Evolutionary conservation across 2,329 filamentous ascomycete genomes (phyloP).

Genomic region (Diaporthe destruens): DNA sequence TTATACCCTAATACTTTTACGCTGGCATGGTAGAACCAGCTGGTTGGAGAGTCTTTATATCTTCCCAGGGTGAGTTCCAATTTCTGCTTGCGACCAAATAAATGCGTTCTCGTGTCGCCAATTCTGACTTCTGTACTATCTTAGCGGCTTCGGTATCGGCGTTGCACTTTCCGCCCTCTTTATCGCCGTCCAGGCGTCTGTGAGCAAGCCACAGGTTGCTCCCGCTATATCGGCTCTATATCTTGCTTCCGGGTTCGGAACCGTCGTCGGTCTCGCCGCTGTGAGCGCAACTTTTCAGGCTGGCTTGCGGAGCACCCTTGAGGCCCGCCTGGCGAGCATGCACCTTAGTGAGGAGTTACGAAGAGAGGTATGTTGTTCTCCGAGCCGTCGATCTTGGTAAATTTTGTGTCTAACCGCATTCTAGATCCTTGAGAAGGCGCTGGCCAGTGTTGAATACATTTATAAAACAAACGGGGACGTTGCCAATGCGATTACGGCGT

Average conservation of each 20-base stretch:
- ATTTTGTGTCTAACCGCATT: background rate
- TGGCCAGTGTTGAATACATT: conserved; percentile 52
- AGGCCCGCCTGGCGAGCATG: conserved; percentile 44
- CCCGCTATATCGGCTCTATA: conserved; percentile 58
- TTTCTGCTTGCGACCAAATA: background rate
- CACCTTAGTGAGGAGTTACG: conserved; percentile 43
- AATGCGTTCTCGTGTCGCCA: background rate
- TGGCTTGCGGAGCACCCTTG: conserved; percentile 44
- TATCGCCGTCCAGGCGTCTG: conserved; percentile 57
- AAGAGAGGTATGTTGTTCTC: conserved; percentile 43
- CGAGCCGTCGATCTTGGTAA: too few species aligned
- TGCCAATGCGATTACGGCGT: conserved; percentile 48
- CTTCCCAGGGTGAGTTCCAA: conserved; percentile 58
- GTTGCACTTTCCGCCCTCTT: conserved; percentile 57
- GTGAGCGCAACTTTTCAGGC: conserved; percentile 53
- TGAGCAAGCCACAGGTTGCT: conserved; percentile 54
- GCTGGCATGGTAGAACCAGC: conserved; percentile 71
- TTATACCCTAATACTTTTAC: conserved; percentile 65
- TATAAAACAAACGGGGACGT: conserved; percentile 46
- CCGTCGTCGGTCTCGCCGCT: conserved; percentile 55
- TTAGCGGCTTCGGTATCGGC: conserved; percentile 57
- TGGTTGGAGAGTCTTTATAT: conserved; percentile 70
- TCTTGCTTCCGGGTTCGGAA: conserved; percentile 53
- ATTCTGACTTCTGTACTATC: background rate
- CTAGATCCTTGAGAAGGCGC: conserved; percentile 50